These are phyloP conservation scores for Phyllosticta paracitricarpa DNA, from an alignment of 2,329 filamentous ascomycete genomes.

Conservation along the genomic window DNA sequence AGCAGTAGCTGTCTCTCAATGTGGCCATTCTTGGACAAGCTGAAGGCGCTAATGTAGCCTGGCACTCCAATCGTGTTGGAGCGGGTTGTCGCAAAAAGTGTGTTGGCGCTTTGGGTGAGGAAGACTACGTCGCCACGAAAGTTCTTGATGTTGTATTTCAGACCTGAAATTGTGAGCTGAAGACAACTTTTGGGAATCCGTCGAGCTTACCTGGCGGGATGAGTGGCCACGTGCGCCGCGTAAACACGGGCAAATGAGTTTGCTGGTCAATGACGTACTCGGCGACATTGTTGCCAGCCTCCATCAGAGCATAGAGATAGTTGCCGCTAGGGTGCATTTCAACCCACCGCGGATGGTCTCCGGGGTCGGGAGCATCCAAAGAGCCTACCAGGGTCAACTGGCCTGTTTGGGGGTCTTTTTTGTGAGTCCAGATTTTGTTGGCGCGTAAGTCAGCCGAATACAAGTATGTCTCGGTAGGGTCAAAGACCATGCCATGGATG, in stretches of 20 bases:
- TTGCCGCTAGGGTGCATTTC: conserved; percentile 69
- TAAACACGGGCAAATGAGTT: conserved; percentile 69
- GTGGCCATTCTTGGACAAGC: conserved; percentile 55
- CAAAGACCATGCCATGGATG: conserved; percentile 76
- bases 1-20: conserved; percentile 72
- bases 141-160: conserved; percentile 43
- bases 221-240: conserved; percentile 63
- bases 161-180: conserved; percentile 6
- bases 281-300: conserved; percentile 74
- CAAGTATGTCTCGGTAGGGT: conserved; percentile 61
- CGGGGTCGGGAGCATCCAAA: conserved; percentile 57
- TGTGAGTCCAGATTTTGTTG: conserved; percentile 78
- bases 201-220: conserved; percentile 59
- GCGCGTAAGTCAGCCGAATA: conserved; percentile 70
- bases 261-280: conserved; percentile 69
- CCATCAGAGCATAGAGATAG: conserved; percentile 80
- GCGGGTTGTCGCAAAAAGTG: conserved; percentile 78
- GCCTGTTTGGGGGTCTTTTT: conserved; percentile 53
- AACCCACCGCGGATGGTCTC: conserved; percentile 81
- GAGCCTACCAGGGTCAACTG: conserved; percentile 60
- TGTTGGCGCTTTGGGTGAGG: conserved; percentile 56
- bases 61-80: conserved; percentile 66
- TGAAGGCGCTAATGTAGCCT: conserved; percentile 76
- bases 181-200: background rate
- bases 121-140: conserved; percentile 82